Percentiles rank a stretch among this genome's conserved stretches.
These are phyloP conservation scores for Exidia glandulosa DNA, from an alignment of 768 basidiomycete species.

Conservation along the genomic window DNA sequence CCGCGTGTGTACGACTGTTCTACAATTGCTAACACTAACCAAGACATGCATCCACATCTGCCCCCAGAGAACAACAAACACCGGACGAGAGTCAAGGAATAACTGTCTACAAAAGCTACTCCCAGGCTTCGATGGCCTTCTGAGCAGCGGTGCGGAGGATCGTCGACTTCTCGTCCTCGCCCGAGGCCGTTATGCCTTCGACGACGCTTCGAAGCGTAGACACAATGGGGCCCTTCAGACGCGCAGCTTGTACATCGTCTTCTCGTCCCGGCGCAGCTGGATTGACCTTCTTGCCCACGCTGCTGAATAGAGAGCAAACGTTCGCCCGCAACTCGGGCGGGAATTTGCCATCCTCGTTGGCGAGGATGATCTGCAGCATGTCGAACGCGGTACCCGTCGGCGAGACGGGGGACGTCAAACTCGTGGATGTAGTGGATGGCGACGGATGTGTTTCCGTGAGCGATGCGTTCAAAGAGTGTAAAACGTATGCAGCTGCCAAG, in stretches of 20 bases:
- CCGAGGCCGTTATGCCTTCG: slow-evolving; percentile 29
- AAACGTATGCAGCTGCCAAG: slow-evolving; percentile 45
- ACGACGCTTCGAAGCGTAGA: slow-evolving; percentile 27
- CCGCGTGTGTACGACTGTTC: too few species aligned
- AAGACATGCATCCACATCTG: neutral
- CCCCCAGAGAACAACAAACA: neutral
- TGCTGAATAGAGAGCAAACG: slow-evolving; percentile 59
- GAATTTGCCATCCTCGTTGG: slow-evolving; percentile 36
- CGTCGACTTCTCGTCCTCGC: slow-evolving; percentile 23
- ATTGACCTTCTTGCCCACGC: slow-evolving; percentile 39
- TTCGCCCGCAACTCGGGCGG: slow-evolving; percentile 72
- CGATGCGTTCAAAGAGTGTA: slow-evolving; percentile 46
- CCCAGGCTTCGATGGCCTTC: slow-evolving; percentile 32
- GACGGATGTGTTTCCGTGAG: slow-evolving; percentile 25
- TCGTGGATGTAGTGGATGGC: slow-evolving; percentile 17
- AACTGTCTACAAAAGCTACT: neutral
- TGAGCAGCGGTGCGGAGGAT: slow-evolving; percentile 29
- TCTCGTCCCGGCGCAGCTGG: slow-evolving; percentile 28
- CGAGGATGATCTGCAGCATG: slow-evolving; percentile 53
- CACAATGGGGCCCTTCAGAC: slow-evolving; percentile 38
- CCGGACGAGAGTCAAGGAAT: neutral
- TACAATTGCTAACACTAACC: too few species aligned
- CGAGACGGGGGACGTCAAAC: slow-evolving; percentile 20
- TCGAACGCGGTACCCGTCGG: slow-evolving; percentile 51
- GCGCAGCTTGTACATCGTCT: slow-evolving; percentile 23